Evolutionary conservation across 768 basidiomycete genomes (phyloP), one percentile per base, ranked within the genome.

Genomic region (Royoungia palumana): DNA sequence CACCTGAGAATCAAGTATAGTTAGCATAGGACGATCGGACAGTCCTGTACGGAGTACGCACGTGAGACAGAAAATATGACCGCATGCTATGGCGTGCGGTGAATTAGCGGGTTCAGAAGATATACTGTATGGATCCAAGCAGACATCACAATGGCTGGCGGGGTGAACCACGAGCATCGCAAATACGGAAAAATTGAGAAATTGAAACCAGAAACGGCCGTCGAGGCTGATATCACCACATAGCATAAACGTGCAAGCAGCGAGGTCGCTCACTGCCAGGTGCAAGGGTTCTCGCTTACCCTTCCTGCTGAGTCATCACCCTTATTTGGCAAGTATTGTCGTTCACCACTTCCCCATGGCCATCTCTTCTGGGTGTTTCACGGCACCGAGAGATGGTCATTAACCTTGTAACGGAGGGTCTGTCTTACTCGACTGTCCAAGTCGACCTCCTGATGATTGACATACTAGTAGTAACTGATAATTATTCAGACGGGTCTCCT

Each of bases 61-160:
- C 86, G 70, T 65, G 61, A 72, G 72, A 63, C 87, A 89, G 71
- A 89, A 88, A 32, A 86, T 77, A 66, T 89, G 85, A 34, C 87
- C 87, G 59, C 87, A 90, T 25, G 82, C 77, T 53, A 89, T 87
- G 12, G 80, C 83, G 64, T 85, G 79, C 6, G 86, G 87, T 40
- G 77, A 71, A 58, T 75, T 75, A 35, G 70, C 66, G 34, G 73
- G 64, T 21, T 71, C 72, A 35, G 77, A 70, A 69, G 78, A 80
- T 36, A 75, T 59, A 58, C 5, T 67, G 63, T 86, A 87, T 22
- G 72, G 68, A 47, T 85, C 83, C 51, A 86, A 71, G 65, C 87
- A 89, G 56, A 89, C 80, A 65, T 89, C 87, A 71, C 87, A 89
- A 51, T 74, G 76, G 58, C 85, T 87, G 30, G 81, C 75, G 5